Conservation (phyloP, 768 basidiomycete genomes). For the Aureoboletus auriporus region DNA sequence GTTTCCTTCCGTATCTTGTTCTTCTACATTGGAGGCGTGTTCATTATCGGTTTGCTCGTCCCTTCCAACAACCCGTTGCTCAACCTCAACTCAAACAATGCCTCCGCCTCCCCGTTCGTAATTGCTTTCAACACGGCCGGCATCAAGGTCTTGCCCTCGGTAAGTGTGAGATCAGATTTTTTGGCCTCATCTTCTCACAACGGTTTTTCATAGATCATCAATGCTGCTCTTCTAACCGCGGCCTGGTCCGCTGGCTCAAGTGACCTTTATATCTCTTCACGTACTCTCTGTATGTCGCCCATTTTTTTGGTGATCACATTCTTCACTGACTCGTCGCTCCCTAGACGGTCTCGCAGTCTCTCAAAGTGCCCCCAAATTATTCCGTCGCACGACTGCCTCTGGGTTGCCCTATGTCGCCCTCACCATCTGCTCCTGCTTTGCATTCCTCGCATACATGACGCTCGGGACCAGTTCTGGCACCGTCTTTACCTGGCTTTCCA, state of each 20-base stretch:
- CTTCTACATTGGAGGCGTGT: conserved; percentile 37
- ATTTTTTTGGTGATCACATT: neutral
- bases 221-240: conserved; percentile 41
- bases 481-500: conserved; percentile 42
- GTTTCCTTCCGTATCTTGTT: conserved; percentile 45
- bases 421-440: conserved; percentile 26
- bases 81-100: conserved; percentile 34
- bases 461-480: conserved; percentile 29
- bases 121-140: conserved; percentile 54
- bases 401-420: conserved; percentile 47
- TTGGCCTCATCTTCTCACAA: neutral
- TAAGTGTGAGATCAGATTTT: conserved; percentile 12
- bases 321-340: conserved; percentile 18
- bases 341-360: conserved; percentile 50
- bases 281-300: conserved; percentile 32
- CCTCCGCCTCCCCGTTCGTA: conserved; percentile 52
- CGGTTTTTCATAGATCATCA: conserved; percentile 24
- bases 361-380: conserved; percentile 52
- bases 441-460: conserved; percentile 40
- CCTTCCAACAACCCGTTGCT: conserved; percentile 43
- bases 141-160: conserved; percentile 54
- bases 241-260: conserved; percentile 42
- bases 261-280: conserved; percentile 37
- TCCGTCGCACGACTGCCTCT: conserved; percentile 34
- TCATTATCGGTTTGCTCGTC: conserved; percentile 48